These are phyloP conservation scores for Salvia rosmarinus DNA, from an alignment of 257 asterid genomes.

Conservation along the genomic window DNA sequence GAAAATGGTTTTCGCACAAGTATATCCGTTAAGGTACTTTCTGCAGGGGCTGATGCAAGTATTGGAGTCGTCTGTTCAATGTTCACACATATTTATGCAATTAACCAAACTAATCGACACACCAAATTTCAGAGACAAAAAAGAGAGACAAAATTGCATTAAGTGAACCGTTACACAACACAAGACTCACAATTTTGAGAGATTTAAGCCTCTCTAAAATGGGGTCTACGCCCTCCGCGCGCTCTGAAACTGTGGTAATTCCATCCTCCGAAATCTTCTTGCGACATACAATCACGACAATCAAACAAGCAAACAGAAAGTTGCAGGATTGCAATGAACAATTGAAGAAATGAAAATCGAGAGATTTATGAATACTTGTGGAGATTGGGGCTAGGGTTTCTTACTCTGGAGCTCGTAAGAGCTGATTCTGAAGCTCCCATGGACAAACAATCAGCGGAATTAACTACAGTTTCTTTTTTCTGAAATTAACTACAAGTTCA, in stretches of 20 bases:
- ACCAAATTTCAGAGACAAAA: not conserved
- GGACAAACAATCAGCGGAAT: slow-evolving; percentile 20
- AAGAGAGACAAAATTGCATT: not conserved
- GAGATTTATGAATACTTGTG: not conserved
- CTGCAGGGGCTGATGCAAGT: slow-evolving; percentile 71
- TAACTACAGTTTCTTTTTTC: not conserved
- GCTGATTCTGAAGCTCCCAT: slow-evolving; percentile 96
- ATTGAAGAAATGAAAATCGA: not conserved
- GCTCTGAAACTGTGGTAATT: slow-evolving; percentile 89
- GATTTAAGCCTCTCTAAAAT: slow-evolving; percentile 74
- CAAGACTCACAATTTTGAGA: slow-evolving; percentile 66
- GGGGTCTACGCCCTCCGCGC: slow-evolving; percentile 68
- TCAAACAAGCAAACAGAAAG: slow-evolving; percentile 18
- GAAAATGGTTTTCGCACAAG: slow-evolving; percentile 71
- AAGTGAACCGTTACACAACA: not conserved
- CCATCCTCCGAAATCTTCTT: slow-evolving; percentile 57
- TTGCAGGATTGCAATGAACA: not conserved
- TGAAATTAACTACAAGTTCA: too few relatives aligned
- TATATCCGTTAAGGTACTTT: slow-evolving; percentile 85
- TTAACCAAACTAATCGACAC: slow-evolving; percentile 1
- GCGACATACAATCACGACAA: not conserved
- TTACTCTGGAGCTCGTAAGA: slow-evolving; percentile 62
- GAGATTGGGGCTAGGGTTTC: slow-evolving; percentile 31
- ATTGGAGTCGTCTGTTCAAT: slow-evolving; percentile 74
- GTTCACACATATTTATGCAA: slow-evolving; percentile 24